A percentile compares a stretch with the other conserved stretches of the same genome.
phyloP scores from a whole-genome alignment of 1,284 basidiomycete species.

The Schizophyllum commune region DNA sequence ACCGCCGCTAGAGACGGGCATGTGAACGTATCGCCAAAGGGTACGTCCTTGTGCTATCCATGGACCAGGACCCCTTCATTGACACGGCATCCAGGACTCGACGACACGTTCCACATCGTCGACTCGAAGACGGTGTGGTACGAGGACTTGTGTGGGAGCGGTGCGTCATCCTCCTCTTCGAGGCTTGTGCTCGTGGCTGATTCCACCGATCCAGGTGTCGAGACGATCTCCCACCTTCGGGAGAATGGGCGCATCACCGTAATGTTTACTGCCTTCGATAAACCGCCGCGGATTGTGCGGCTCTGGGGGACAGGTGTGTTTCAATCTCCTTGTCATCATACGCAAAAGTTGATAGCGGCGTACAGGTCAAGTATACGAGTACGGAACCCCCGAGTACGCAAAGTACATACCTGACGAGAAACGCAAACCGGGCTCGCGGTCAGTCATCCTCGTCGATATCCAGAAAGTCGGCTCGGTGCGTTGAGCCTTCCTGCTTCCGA shows the following conservation, averaged over 20 bases:
- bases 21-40: conserved; percentile 50
- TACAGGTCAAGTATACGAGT: conserved; percentile 43
- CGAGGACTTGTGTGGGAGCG: conserved; percentile 51
- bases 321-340: neutral
- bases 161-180: too few relatives aligned
- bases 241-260: conserved; percentile 52
- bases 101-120: conserved; percentile 44
- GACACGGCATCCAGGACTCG: conserved; percentile 7
- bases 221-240: conserved; percentile 51
- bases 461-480: conserved; percentile 46
- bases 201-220: conserved; percentile 31
- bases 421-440: conserved; percentile 43
- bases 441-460: conserved; percentile 43
- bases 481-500: conserved; percentile 5
- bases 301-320: conserved; percentile 45
- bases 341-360: neutral
- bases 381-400: conserved; percentile 44
- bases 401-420: conserved; percentile 31
- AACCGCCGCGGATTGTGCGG: conserved; percentile 38
- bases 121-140: conserved; percentile 46
- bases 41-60: conserved; percentile 8
- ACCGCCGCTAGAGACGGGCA: conserved; percentile 39
- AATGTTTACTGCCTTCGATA: conserved; percentile 51
- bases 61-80: too few relatives aligned
- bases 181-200: neutral